Base-by-base conservation (phyloP, 23 red algal species). In the Cyanidiococcus yangmingshanensis region DNA sequence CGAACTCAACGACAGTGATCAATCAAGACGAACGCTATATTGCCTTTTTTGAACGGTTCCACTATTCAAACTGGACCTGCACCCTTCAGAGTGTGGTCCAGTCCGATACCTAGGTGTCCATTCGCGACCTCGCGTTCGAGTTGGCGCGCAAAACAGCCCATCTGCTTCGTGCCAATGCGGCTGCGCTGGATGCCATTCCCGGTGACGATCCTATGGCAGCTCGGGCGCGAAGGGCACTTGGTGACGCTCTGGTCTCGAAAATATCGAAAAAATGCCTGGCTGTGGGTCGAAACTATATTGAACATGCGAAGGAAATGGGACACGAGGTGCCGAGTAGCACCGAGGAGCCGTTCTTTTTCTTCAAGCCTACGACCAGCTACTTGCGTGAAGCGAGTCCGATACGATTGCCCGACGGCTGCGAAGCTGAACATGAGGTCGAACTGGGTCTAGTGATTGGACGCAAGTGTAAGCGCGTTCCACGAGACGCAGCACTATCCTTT, bases 291-390 rank as follows among this genome's bases (percentile, higher is more conserved):
- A 78, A 78, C 37, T 78, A 78, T 40, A 39, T 58, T 12, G 58
- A 78, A 17, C 76, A 78, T 16, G 76, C 76, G 37, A 78, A 78
- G n/a, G 76, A 78, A 54, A 78, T 78, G 76, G 76, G 76, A 21
- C 50, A 54, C 1, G 1, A 57, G 45, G 76, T 78, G 33, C 29
- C 37, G 0, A 40, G 37, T 54, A 41, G 2, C 0, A 40, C 57
- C 31, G 37, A 39, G 1, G 76, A 78, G 39, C 76, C 76, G 33
- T 58, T 78, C 26, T 78, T 78, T 1, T 78, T 78, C 37, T 2
- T 78, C 0, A 78, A 78, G 17, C 76, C 76, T 39, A 78, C 76
- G 57, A 58, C 76, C 0, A 40, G 76, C 58, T 78, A 78, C 26
- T 1, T 78, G 31, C 27, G 76, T 38, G 76, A 58, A 2, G 76